phyloP scores from a whole-genome alignment of 2,329 filamentous ascomycete genomes.

The Dothistroma septosporum region DNA sequence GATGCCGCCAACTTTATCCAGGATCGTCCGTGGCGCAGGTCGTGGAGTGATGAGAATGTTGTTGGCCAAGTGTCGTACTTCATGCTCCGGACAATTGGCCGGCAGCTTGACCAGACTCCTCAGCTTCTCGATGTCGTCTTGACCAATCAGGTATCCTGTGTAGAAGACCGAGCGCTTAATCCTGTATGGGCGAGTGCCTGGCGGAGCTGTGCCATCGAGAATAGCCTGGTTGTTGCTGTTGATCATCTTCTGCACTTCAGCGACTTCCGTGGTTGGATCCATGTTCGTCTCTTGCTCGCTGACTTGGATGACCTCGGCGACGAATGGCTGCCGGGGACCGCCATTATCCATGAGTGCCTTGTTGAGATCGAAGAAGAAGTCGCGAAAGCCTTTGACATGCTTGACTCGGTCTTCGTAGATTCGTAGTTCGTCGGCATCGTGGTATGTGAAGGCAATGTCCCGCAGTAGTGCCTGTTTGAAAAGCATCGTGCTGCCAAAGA shows the following conservation, averaged over 20 bases:
- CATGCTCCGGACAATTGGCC: constrained; percentile 58
- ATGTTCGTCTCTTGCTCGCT: constrained; percentile 69
- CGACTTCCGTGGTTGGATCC: constrained; percentile 73
- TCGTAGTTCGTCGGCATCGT: constrained; percentile 71
- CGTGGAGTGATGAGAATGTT: constrained; percentile 85
- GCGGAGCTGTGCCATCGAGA: constrained; percentile 43
- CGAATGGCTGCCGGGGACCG: constrained; percentile 60
- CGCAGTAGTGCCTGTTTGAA: constrained; percentile 88
- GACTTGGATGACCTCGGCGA: constrained; percentile 80
- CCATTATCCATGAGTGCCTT: constrained; percentile 45
- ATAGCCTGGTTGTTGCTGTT: constrained; percentile 74
- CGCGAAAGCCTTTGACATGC: constrained; percentile 74
- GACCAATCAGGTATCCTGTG: constrained; percentile 80
- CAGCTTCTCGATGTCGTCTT: constrained; percentile 67
- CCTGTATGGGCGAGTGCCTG: constrained; percentile 51
- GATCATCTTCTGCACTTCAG: constrained; percentile 83
- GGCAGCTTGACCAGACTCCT: constrained; percentile 66
- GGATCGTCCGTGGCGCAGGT: constrained; percentile 64
- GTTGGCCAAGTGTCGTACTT: constrained; percentile 79
- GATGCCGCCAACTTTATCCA: constrained; percentile 82
- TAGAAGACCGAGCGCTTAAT: constrained; percentile 88
- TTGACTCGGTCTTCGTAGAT: constrained; percentile 62
- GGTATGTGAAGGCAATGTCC: constrained; percentile 81
- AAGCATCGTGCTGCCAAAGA: constrained; percentile 75
- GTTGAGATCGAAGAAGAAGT: constrained; percentile 80